Evolutionary conservation across 2,329 filamentous ascomycete genomes (phyloP), one percentile per base, ranked within the genome.

Genomic region (Microsporum audouinii): DNA sequence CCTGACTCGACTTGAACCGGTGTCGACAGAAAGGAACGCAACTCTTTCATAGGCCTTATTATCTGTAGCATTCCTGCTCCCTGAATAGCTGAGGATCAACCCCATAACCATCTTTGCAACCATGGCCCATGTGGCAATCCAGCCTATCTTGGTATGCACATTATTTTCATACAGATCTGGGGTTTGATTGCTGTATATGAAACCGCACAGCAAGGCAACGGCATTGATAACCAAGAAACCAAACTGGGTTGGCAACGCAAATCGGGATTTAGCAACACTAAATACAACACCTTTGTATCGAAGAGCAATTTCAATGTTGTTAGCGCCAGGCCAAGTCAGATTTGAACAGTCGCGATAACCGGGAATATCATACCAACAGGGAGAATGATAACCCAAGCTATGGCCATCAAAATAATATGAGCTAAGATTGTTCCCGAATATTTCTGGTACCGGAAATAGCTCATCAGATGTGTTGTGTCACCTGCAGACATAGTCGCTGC

Each of bases 151-250:
- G 76, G 91, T 86, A 72, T 96, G 91, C n/a, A 87, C 83, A 70
- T 95, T 95, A 70, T 88, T 86, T 36, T 85, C 85, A 71, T 96
- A 96, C 27, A 96, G 77, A 70, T 96, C 89, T 0, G 91, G 90
- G 0, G 90, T 95, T 65, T 82, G 84, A 62, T 82, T 80, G 71
- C 94, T 90, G 78, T 96, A 96, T 38, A 89, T 76, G 57, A 83
- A 80, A 5, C 83, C 84, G 31, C 88, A 71, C 12, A 89, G 69
- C 29, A 91, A 66, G 17, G 86, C 88, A 1, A 86, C 66, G 2
- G 78, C 80, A 70, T 91, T 89, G 39, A 80, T 71, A 1, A 79
- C 75, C 49, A 88, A 72, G 71, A 92, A 91, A 6, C 78, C 64
- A 63, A 91, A 80, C 69, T 96, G 91, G 0, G 80, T 74, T 0